Evolutionary conservation across 164 flowering plant genomes (phyloP).

Genomic region (Nymphaea thermarum): DNA sequence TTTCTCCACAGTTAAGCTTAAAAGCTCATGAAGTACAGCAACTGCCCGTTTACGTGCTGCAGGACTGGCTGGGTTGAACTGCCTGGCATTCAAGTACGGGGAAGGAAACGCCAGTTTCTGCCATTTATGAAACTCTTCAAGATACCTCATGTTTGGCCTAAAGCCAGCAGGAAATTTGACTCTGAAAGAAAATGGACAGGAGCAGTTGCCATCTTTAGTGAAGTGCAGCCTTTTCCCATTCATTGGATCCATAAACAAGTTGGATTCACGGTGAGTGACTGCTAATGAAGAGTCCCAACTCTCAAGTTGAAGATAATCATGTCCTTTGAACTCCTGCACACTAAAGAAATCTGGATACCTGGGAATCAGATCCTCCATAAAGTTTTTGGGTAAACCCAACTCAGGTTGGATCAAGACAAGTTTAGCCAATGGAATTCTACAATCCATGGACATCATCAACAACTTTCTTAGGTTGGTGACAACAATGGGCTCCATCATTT

Average conservation of each 20-base stretch:
- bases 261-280: conserved; percentile 70
- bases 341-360: conserved; percentile 68
- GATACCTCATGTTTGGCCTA: conserved; percentile 65
- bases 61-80: conserved; percentile 53
- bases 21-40: conserved; percentile 88
- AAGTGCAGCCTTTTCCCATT: conserved; percentile 18
- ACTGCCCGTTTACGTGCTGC: conserved; percentile 73
- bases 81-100: conserved; percentile 86
- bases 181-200: conserved; percentile 61
- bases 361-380: conserved; percentile 41
- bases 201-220: conserved; percentile 67
- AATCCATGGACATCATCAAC: conserved; percentile 87
- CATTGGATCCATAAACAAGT: conserved; percentile 6
- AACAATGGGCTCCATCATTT: conserved; percentile 71
- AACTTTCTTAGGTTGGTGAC: conserved; percentile 76
- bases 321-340: conserved; percentile 46
- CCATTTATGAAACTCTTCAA: conserved; percentile 73
- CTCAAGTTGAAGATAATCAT: conserved; percentile 48
- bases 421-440: conserved; percentile 58
- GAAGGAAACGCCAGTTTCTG: conserved; percentile 91
- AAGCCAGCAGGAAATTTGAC: conserved; percentile 62
- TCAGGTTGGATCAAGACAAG: conserved; percentile 43
- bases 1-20: conserved; percentile 86
- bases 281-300: conserved; percentile 87
- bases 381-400: conserved; percentile 68